Evolutionary conservation across 495 filamentous ascomycete genomes (phyloP).

Genomic region (Podospora tetraspora): DNA sequence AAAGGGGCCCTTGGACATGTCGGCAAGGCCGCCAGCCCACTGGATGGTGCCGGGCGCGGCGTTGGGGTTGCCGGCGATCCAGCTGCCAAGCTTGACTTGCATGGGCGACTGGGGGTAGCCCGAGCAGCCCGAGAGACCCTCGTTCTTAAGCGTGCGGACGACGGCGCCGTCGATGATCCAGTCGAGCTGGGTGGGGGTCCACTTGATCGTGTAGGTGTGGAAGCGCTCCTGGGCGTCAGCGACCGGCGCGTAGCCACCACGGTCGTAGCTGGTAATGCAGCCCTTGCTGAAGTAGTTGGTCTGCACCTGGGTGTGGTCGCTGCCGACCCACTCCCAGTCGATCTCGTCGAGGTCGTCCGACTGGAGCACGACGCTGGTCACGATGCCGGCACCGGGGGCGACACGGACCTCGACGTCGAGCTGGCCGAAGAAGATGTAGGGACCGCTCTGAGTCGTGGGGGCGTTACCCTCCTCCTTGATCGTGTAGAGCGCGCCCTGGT

Average conservation of each 20-base stretch:
- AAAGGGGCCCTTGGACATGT: slow-evolving; percentile 74
- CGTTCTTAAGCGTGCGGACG: slow-evolving; percentile 64
- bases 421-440: slow-evolving; percentile 78
- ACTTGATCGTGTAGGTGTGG: slow-evolving; percentile 86
- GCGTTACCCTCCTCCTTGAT: slow-evolving; percentile 70
- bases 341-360: slow-evolving; percentile 94
- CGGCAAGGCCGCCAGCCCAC: slow-evolving; percentile 80
- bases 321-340: slow-evolving; percentile 82
- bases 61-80: slow-evolving; percentile 71
- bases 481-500: slow-evolving; percentile 68
- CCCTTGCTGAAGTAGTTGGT: slow-evolving; percentile 97
- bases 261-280: slow-evolving; percentile 66
- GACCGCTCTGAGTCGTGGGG: slow-evolving; percentile 62
- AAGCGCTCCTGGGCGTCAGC: slow-evolving; percentile 57
- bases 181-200: slow-evolving; percentile 67
- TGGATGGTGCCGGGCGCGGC: slow-evolving; percentile 70
- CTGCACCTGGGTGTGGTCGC: slow-evolving; percentile 61
- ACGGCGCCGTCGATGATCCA: slow-evolving; percentile 76
- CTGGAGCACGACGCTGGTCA: slow-evolving; percentile 82
- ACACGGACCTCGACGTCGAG: slow-evolving; percentile 63
- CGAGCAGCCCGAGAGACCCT: slow-evolving; percentile 49
- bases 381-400: slow-evolving; percentile 61
- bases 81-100: slow-evolving; percentile 79
- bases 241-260: slow-evolving; percentile 61
- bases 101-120: slow-evolving; percentile 90